Base-by-base conservation (phyloP, 345 rosid species). In the rapeseed (Brassica napus) region DNA sequence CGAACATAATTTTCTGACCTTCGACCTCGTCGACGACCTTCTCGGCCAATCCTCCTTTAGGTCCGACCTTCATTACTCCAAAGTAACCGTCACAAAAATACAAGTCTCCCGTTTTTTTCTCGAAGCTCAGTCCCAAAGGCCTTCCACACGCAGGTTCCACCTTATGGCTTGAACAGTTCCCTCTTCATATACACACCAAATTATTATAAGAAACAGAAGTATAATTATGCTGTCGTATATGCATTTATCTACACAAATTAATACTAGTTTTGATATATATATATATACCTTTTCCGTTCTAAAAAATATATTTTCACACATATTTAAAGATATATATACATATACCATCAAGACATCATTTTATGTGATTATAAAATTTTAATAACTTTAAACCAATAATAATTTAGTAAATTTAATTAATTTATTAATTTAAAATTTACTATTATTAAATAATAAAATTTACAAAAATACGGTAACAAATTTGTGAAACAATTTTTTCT, bases 71-170 rank as follows among this genome's bases (percentile, higher is more conserved):
- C 66, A 81, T 78, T 24, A 92, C 68, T 60, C 95, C 95, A 9
- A 83, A 80, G 79, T 90, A 92, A 4, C 90, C 90, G 79, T 90
- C 97, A 4, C 91, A 89, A 65, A 87, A 88, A 77, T 92, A 92
- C 35, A 90, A 88, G 71, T 87, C 89, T 75, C 97, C 94, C 1
- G 88, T 74, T 83, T 77, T 84, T 55, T 85, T 84, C 70, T 88
- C 86, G 24, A 90, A 92, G 70, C 86, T 85, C 21, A 92, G 68
- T 68, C 97, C 95, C 44, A 90, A 77, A 3, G 95, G 94, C 73
- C 97, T 90, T 44, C 95, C 95, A 84, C 96, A 92, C 1, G 86
- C 30, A 71, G 87, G 89, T 57, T 74, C 79, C 37, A 69, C 76
- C 82, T 89, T 81, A 35, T 88, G 83, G 58, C 76, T 82, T 21